phyloP scores from a whole-genome alignment of 495 filamentous ascomycete species.

The Bacidia rubella region DNA sequence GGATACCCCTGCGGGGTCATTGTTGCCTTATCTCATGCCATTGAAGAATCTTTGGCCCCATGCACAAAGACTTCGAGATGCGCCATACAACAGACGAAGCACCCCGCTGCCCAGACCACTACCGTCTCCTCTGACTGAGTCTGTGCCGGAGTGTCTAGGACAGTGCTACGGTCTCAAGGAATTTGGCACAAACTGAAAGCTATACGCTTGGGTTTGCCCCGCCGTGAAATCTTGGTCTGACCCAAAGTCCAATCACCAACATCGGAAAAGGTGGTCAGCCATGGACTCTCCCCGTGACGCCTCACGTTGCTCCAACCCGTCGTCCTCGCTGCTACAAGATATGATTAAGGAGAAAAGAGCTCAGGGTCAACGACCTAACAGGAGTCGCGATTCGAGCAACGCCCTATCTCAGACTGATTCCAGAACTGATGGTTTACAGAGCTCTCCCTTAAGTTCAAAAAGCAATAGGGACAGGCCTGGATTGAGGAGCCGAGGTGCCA shows the following conservation, averaged over 20 bases:
- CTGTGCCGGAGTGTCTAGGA: too few species aligned
- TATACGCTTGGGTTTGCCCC: too few species aligned
- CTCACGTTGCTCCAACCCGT: slow-evolving; percentile 23
- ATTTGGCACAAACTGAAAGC: too few species aligned
- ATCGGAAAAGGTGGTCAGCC: not conserved
- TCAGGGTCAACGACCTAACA: slow-evolving; percentile 26
- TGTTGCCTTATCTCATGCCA: not conserved
- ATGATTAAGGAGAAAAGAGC: slow-evolving; percentile 31
- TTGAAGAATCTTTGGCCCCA: not conserved
- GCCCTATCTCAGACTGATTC: slow-evolving; percentile 18
- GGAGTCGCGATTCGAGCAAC: slow-evolving; percentile 22
- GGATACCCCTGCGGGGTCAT: not conserved
- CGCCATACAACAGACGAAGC: too few species aligned
- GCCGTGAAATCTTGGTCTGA: too few species aligned
- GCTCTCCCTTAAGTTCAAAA: slow-evolving; percentile 21
- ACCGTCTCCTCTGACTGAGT: not conserved
- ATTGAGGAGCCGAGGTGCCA: slow-evolving; percentile 26
- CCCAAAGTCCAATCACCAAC: not conserved
- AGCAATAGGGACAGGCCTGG: slow-evolving; percentile 24
- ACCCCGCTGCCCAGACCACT: not conserved
- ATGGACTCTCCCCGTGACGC: slow-evolving; percentile 1
- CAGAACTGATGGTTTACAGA: slow-evolving; percentile 10
- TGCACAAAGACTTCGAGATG: not conserved
- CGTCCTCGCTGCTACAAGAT: slow-evolving; percentile 33
- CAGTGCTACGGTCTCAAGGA: too few species aligned